Percentiles rank a stretch among this genome's conserved stretches.
phyloP scores from a whole-genome alignment of 139 green algal genomes.

The Chlamydomonas applanata region DNA sequence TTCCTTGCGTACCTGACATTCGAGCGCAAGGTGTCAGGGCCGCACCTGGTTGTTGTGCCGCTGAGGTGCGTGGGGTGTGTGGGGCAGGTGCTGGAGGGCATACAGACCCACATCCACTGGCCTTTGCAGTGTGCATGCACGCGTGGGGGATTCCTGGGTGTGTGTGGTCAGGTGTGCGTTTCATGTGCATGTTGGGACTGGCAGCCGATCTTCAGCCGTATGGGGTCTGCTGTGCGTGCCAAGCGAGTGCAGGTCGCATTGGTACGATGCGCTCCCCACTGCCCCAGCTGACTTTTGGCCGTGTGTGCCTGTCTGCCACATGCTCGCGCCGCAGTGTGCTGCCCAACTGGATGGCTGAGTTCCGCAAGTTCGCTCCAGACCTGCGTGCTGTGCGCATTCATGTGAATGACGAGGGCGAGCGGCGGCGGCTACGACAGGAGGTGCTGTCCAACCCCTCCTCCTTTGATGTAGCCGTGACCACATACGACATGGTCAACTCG shows the following conservation, averaged over 20 bases:
- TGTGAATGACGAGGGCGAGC: conserved; percentile 49
- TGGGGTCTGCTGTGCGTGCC: too few species aligned
- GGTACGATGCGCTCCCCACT: too few species aligned
- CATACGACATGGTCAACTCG: conserved; percentile 57
- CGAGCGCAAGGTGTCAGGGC: conserved; percentile 62
- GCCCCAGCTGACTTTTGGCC: too few species aligned
- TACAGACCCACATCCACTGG: background rate
- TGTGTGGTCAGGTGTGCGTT: too few species aligned
- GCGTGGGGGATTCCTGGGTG: too few species aligned
- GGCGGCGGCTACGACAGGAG: conserved; percentile 43
- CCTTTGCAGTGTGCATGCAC: too few species aligned
- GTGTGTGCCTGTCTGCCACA: too few species aligned
- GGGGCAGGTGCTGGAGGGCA: conserved; percentile 70
- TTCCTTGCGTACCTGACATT: conserved; percentile 64
- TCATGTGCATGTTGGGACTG: too few species aligned
- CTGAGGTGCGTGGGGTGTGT: conserved; percentile 56
- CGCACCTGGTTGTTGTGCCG: conserved; percentile 88
- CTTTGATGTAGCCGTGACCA: conserved; percentile 75
- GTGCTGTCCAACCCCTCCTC: conserved; percentile 48
- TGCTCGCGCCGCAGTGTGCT: conserved; percentile 5
- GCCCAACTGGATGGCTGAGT: conserved; percentile 33
- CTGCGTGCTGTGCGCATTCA: conserved; percentile 62
- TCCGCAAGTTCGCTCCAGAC: conserved; percentile 52
- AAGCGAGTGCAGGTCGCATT: too few species aligned
- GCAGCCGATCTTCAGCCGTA: too few species aligned